Conservation (phyloP, 2,329 filamentous ascomycete species). For the Neonectria sp. region DNA sequence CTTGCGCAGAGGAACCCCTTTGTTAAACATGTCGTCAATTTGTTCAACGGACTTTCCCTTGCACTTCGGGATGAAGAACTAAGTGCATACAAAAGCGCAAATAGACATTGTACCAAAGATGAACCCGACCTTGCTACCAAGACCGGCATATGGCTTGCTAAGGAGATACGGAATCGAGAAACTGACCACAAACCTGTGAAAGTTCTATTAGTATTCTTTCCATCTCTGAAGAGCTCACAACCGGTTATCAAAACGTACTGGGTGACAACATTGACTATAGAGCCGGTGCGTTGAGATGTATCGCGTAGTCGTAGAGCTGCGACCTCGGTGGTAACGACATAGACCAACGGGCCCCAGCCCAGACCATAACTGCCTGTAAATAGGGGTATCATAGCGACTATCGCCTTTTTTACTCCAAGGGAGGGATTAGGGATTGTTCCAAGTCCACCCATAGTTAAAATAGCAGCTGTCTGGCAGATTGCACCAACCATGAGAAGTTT, state of each 20-base stretch:
- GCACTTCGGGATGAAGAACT: neutral
- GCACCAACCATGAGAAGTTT: conserved; percentile 40
- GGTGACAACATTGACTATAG: conserved; percentile 6
- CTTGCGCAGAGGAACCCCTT: too few species aligned
- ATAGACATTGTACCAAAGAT: neutral
- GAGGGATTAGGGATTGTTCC: conserved; percentile 35
- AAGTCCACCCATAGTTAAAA: conserved; percentile 45
- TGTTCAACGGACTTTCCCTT: neutral
- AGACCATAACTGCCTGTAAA: conserved; percentile 36
- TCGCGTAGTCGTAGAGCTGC: conserved; percentile 30
- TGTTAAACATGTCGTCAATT: neutral
- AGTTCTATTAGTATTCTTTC: too few species aligned
- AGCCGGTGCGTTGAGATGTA: conserved; percentile 6
- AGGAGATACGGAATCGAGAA: neutral
- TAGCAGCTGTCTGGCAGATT: conserved; percentile 37
- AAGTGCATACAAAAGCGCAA: neutral
- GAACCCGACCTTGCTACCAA: neutral
- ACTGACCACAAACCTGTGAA: conserved; percentile 6
- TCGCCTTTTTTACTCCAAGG: conserved; percentile 37
- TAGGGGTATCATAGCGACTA: conserved; percentile 45
- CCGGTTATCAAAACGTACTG: too few species aligned
- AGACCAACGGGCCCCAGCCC: conserved; percentile 31
- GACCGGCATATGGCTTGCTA: neutral
- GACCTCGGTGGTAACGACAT: conserved; percentile 41
- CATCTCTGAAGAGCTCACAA: too few species aligned